Base-by-base conservation (phyloP, 1,139 yeast genomes). In the Hemisphaericaspora lyxosophila region DNA sequence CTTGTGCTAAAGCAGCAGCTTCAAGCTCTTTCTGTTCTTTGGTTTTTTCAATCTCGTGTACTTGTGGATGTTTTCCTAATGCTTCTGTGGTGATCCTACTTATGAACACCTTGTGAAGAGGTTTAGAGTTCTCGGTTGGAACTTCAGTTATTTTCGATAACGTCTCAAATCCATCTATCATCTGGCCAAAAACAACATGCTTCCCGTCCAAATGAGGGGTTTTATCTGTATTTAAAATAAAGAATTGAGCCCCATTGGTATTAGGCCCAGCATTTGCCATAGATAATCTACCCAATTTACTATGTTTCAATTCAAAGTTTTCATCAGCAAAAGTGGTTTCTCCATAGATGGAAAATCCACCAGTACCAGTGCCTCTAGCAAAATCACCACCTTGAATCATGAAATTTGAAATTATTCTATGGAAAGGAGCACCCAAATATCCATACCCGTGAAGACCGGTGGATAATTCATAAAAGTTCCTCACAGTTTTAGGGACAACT, bases 171-270 rank as follows among this genome's bases (percentile, higher is more conserved):
- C 75, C 76, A 16, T 47, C 55, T n/a, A 77, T 59, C 7, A 78
- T 62, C 43, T 68, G 72, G 2, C 84, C 85, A 54, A 80, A 78
- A 0, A 79, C 73, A 11, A 81, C 80, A 47, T 78, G 78, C 35
- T 65, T 62, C 2, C 81, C 82, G 53, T 80, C 80, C 41, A 81
- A 59, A 45, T 67, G 63, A 1, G 62, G 57, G 29, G 53, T 52
- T 13, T 49, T 42, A 4, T 59, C 55, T 4, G 35, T 48, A 14
- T 63, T 61, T 36, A 68, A 58, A 34, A 70, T 67, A 54, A 70
- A 70, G 50, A 70, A 70, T 44, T 67, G 73, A 7, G 61, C 67
- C 1, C 73, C 71, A 44, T 70, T 70, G 38, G 73, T 67, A 44
- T 68, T 56, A 6, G 64, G 60, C 0, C 74, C 74, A 2, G 62